Evolutionary conservation across 805 yeast genomes (phyloP).

Genomic region (Saturnispora quitensis): DNA sequence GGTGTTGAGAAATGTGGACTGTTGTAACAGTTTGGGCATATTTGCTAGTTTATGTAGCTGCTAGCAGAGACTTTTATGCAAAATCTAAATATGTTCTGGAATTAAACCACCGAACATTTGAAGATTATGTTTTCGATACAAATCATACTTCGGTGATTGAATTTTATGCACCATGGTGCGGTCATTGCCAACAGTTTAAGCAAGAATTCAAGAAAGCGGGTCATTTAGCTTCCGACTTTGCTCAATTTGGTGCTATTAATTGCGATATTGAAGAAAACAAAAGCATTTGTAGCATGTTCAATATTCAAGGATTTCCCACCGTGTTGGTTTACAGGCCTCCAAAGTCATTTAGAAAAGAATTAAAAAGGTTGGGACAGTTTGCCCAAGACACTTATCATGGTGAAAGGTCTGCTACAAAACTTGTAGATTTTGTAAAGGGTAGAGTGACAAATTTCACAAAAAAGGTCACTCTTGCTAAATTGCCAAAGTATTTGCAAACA

Average conservation of each 20-base stretch:
- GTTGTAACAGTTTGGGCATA: neutral
- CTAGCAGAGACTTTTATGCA: constrained; percentile 15
- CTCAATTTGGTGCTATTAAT: constrained; percentile 72
- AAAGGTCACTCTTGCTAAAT: constrained; percentile 31
- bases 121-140: constrained; percentile 53
- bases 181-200: constrained; percentile 72
- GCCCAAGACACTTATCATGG: constrained; percentile 47
- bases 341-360: constrained; percentile 29
- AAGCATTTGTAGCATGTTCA: constrained; percentile 55
- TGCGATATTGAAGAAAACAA: constrained; percentile 69
- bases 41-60: neutral
- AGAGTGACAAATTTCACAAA: constrained; percentile 61
- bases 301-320: constrained; percentile 77
- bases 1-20: neutral
- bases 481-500: constrained; percentile 18
- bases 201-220: constrained; percentile 61
- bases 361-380: constrained; percentile 7
- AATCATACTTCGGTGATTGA: constrained; percentile 78
- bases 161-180: constrained; percentile 98
- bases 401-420: constrained; percentile 45
- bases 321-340: constrained; percentile 77
- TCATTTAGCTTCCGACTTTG: constrained; percentile 42
- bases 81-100: constrained; percentile 21
- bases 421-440: constrained; percentile 45
- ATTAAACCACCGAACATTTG: constrained; percentile 37